phyloP scores from a whole-genome alignment of 148 eudicot species.

The Chenopodium suecicum region DNA sequence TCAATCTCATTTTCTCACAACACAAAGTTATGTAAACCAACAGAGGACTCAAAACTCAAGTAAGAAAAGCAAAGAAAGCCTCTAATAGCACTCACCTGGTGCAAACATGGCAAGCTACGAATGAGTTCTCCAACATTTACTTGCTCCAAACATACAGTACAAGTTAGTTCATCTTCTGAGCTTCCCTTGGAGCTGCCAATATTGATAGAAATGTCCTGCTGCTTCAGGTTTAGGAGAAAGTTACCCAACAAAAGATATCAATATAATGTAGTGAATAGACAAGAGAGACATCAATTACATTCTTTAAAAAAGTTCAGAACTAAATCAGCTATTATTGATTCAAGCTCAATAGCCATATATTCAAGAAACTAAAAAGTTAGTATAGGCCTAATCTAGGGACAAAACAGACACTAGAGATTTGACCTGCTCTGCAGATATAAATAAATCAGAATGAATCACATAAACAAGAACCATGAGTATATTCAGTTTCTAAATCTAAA shows the following conservation, averaged over 20 bases:
- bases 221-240: conserved; percentile 42
- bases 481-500: background rate
- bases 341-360: background rate
- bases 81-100: conserved; percentile 54
- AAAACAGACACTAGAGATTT: background rate
- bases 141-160: conserved; percentile 96
- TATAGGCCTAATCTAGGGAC: background rate
- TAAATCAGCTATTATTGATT: background rate
- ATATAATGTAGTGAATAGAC: background rate
- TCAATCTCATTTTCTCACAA: no score
- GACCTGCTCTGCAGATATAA: background rate
- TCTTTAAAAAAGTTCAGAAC: background rate
- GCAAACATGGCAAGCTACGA: conserved; percentile 94
- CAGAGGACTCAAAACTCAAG: background rate
- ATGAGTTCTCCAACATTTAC: conserved; percentile 73
- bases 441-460: background rate
- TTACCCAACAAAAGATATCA: background rate
- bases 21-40: no score
- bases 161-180: conserved; percentile 76
- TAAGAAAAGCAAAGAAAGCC: background rate
- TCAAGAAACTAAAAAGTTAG: background rate
- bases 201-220: conserved; percentile 47
- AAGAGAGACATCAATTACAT: background rate
- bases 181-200: conserved; percentile 37
- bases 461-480: no score